Base-by-base conservation (phyloP, 495 filamentous ascomycete species). In the Penicillium maclennaniae region DNA sequence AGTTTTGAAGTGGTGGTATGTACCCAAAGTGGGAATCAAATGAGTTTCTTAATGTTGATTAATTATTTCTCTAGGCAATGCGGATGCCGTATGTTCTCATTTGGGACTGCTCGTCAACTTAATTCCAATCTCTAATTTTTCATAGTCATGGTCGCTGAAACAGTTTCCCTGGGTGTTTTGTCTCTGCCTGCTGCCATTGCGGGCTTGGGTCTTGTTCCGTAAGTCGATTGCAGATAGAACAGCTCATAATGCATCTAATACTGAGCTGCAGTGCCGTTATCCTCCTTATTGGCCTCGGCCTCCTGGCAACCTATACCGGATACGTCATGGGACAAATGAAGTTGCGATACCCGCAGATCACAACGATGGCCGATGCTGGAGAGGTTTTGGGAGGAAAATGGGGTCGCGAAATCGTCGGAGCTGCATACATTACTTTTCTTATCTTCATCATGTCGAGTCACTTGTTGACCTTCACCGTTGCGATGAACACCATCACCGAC, bases 311-410 rank as follows among this genome's bases (percentile, higher is more conserved):
- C 36, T 95, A 92, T 68, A 89, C 87, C 16, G 86, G 86, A 57
- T 88, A 84, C 53, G 79, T 91, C 28, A 80, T 92, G 55, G 88
- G 85, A 19, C 86, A 91, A 66, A 84, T 93, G 65, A 92, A 91
- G 65, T 56, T 83, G 55, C 78, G 72, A 50, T 84, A 83, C 60
- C 89, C 89, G 1, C 73, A 86, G n/a, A 82, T 92, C 36, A 73
- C 82, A 49, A 83, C 84, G 56, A 85, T 91, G 63, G 83, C 86
- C 17, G 87, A 93, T 58, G 87, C 82, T 9, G 85, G 84, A 16
- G 73, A 82, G 41, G 68, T 92, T 26, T 69, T 91, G 43, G 77
- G 78, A 55, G 87, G 87, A 5, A 68, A 54, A 26, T 72, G 79
- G 21, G 87, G 87, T 0, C 82, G 84, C 43, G 84, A 87, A 55